Conservation (phyloP, 306 rosid species). For the Sphenostylis stenocarpa region DNA sequence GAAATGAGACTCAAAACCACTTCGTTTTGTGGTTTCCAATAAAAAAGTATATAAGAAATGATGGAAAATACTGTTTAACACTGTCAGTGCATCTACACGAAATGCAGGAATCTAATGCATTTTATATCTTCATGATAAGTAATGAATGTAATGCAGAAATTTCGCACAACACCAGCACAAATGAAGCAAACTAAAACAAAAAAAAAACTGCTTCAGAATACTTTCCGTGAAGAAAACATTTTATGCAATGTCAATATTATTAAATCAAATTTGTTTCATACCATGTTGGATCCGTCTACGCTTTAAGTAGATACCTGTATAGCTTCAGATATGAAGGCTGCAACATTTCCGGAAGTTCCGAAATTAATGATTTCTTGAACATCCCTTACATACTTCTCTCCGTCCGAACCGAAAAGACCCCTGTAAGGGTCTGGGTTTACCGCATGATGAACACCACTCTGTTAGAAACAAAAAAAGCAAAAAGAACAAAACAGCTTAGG, state of each 20-base stretch:
- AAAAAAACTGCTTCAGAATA: not conserved
- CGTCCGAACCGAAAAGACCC: slow-evolving; percentile 92
- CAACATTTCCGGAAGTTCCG: slow-evolving; percentile 87
- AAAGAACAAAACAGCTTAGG: not conserved
- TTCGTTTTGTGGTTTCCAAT: no score
- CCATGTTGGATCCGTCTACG: not conserved
- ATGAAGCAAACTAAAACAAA: no score
- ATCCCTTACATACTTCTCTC: slow-evolving; percentile 85
- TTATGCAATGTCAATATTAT: not conserved
- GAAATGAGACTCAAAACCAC: not conserved
- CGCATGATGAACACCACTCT: slow-evolving; percentile 96
- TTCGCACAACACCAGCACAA: not conserved
- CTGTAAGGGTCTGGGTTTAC: slow-evolving; percentile 92
- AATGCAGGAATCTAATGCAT: not conserved
- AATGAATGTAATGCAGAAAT: not conserved
- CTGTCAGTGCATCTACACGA: not conserved
- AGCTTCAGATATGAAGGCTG: slow-evolving; percentile 84
- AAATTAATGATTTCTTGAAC: slow-evolving; percentile 78
- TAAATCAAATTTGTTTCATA: not conserved
- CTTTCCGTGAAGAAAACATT: not conserved
- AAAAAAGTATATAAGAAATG: no score
- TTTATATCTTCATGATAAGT: not conserved
- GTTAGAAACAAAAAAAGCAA: slow-evolving; percentile 3
- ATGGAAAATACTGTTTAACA: not conserved
- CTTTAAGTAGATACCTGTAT: slow-evolving; percentile 60